Base-by-base conservation (phyloP, 2,329 filamentous ascomycete genomes). In the Alternaria arbusti region DNA sequence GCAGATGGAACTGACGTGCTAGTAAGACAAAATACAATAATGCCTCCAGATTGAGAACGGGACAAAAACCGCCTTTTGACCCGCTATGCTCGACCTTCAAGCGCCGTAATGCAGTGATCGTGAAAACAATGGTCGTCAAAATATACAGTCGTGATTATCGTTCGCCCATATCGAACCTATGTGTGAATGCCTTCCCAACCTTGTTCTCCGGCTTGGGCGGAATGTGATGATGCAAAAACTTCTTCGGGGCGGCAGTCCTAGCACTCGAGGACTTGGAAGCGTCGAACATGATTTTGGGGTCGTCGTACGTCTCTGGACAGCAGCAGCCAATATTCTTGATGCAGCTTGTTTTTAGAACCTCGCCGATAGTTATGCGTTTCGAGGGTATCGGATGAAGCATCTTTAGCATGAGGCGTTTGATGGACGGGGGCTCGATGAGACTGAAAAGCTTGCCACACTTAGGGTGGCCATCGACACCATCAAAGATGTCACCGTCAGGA, bases 351-450 rank as follows among this genome's bases (percentile, higher is more conserved):
- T 86, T 88, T 57, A 93, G 81, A 1, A 92, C 88, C 1, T 92
- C 87, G 7, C 85, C 81, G 54, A 96, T 91, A 26, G 85, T 87
- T 69, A 91, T 88, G 45, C 94, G 90, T 75, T 88, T 88, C 8
- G 82, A 79, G 0, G 94, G 92, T 68, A 94, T 83, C 0, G 93
- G 93, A 77, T 97, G 89, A 30, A 97, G 85, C 93, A 97, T 96
- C 76, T 88, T 89, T 54, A 96, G 82, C 11, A 97, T 81, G 5
- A 96, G 82, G 11, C 90, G 88, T 63, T 90, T 89, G 60, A 94
- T 84, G 2, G 76, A 64, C 4, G 88, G 87, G 1, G 89, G 87
- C 28, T 91, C 89, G 71, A 89, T 89, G 67, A 94, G 82, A 15
- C 83, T 81, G 77, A 96, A 92, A 40, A 94, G 86, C 15, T 88